Evolutionary conservation across 495 filamentous ascomycete genomes (phyloP).

Genomic region (Trichoderma virens): DNA sequence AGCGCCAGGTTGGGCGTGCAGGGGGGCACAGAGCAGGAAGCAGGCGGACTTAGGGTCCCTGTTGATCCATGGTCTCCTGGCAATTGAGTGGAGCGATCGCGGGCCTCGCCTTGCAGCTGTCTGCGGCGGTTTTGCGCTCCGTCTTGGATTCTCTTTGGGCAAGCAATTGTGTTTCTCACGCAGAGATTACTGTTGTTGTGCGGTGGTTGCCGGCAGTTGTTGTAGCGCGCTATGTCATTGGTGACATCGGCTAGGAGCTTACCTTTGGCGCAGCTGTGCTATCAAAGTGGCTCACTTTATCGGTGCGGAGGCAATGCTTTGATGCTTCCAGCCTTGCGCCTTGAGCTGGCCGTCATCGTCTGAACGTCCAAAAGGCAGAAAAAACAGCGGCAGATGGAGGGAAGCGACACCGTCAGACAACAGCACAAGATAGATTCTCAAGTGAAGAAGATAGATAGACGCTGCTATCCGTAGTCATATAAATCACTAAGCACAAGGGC

Average conservation of each 20-base stretch:
- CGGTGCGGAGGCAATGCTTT: too few relatives aligned
- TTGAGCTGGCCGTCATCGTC: too few relatives aligned
- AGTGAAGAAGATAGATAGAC: too few relatives aligned
- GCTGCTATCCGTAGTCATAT: too few relatives aligned
- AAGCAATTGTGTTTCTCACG: background rate
- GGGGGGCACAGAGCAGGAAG: background rate
- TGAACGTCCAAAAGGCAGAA: too few relatives aligned
- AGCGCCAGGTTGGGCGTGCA: constrained; percentile 13
- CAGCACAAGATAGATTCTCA: too few relatives aligned
- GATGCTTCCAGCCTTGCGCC: too few relatives aligned
- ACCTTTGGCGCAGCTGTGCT: too few relatives aligned
- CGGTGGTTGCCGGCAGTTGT: background rate
- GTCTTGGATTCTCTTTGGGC: background rate
- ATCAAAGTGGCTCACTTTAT: too few relatives aligned
- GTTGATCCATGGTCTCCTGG: constrained; percentile 6
- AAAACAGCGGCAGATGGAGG: too few relatives aligned
- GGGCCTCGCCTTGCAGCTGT: background rate
- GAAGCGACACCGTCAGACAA: too few relatives aligned
- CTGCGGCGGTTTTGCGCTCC: background rate
- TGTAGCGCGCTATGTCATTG: background rate
- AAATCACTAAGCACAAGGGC: too few relatives aligned
- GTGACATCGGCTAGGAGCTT: background rate
- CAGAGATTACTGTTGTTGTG: background rate
- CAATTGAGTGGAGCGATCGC: background rate
- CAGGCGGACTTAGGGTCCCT: constrained; percentile 1